Conservation (phyloP, 345 rosid genomes). For the Hirschfeldia incana region DNA sequence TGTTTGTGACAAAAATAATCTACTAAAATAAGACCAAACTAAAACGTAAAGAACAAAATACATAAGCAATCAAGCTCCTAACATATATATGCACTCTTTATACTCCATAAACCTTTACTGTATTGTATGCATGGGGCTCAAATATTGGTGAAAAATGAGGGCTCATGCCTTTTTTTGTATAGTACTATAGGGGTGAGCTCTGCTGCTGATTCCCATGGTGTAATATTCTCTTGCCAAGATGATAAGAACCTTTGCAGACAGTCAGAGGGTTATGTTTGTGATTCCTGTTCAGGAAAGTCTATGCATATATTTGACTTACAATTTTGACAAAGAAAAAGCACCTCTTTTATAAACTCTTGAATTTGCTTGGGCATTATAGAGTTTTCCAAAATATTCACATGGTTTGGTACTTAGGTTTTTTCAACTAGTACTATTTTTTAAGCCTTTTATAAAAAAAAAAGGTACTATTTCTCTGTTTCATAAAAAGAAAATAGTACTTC, state of each 20-base stretch:
- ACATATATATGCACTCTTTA: too few relatives aligned
- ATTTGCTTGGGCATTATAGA: not conserved
- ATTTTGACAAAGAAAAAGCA: not conserved
- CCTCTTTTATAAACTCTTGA: not conserved
- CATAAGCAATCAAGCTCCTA: too few relatives aligned
- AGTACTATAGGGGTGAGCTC: too few relatives aligned
- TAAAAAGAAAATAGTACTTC: not conserved
- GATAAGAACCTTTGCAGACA: conserved; percentile 1
- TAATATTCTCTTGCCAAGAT: not conserved
- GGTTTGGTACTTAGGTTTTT: not conserved
- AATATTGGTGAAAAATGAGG: too few relatives aligned
- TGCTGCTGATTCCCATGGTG: not conserved
- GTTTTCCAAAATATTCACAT: not conserved
- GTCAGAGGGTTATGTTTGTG: not conserved
- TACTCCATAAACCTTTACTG: too few relatives aligned
- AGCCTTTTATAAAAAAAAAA: not conserved
- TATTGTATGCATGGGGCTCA: too few relatives aligned
- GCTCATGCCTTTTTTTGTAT: too few relatives aligned
- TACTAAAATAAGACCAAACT: too few relatives aligned
- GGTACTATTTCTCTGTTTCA: too few relatives aligned
- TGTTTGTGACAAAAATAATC: too few relatives aligned
- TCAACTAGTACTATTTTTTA: not conserved
- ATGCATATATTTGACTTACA: not conserved
- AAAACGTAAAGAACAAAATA: too few relatives aligned
- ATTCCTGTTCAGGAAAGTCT: not conserved